Percentiles rank a stretch among this genome's conserved stretches.
phyloP scores from a whole-genome alignment of 225 moss, liverwort and hornwort genomes.

The Bryum argenteum region DNA sequence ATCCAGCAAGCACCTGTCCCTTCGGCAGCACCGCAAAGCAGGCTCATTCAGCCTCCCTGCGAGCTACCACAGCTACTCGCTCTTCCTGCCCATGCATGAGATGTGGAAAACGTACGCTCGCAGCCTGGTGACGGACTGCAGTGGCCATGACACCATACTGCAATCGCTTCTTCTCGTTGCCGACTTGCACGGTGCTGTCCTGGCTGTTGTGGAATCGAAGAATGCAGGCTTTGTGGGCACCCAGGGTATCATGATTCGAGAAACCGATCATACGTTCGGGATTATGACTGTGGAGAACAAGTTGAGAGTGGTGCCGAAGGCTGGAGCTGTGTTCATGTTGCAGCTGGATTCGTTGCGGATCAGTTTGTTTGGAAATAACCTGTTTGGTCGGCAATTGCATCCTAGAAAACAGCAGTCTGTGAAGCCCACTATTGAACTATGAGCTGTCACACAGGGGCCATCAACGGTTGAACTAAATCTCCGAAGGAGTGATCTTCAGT shows the following conservation, averaged over 20 bases:
- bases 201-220: constrained; percentile 78
- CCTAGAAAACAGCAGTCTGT: constrained; percentile 32
- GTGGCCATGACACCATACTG: constrained; percentile 48
- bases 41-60: constrained; percentile 69
- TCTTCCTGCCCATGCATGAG: constrained; percentile 71
- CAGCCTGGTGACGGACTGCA: constrained; percentile 60
- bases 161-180: constrained; percentile 78
- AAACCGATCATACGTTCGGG: constrained; percentile 82
- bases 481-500: too few relatives aligned
- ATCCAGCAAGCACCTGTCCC: constrained; percentile 59
- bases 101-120: constrained; percentile 74
- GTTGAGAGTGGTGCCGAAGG: constrained; percentile 76
- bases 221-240: constrained; percentile 54
- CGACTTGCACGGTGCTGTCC: constrained; percentile 80
- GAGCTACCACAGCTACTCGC: constrained; percentile 52
- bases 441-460: neutral
- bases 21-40: constrained; percentile 65
- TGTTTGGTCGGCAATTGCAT: constrained; percentile 46
- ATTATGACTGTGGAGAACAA: constrained; percentile 65
- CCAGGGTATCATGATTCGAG: constrained; percentile 83
- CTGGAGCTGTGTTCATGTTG: constrained; percentile 70
- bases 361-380: constrained; percentile 52
- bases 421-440: constrained; percentile 43
- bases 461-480: too few relatives aligned
- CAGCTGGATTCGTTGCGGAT: constrained; percentile 47